Conservation (phyloP, 257 asterid genomes). For the Striga asiatica region DNA sequence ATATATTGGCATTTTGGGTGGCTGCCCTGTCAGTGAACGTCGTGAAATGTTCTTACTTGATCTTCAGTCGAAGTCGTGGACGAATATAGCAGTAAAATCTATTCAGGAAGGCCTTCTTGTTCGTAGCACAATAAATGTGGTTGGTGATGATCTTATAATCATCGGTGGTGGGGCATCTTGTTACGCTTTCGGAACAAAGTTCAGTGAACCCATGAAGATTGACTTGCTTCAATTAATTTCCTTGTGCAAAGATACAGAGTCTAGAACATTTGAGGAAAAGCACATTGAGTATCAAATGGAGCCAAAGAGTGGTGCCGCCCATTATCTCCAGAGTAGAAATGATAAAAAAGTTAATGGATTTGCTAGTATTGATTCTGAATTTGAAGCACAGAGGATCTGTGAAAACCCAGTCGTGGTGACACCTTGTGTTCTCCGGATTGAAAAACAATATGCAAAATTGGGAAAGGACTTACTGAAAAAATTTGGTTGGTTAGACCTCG, state of each 20-base stretch:
- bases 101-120: slow-evolving; percentile 59
- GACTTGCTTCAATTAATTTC: slow-evolving; percentile 42
- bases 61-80: slow-evolving; percentile 56
- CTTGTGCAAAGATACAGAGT: slow-evolving; percentile 16
- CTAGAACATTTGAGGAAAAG: slow-evolving; percentile 16
- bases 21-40: slow-evolving; percentile 73
- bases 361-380: slow-evolving; percentile 20
- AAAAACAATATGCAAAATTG: slow-evolving; percentile 57
- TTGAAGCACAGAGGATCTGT: slow-evolving; percentile 23
- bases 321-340: slow-evolving; percentile 10
- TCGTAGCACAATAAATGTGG: slow-evolving; percentile 61
- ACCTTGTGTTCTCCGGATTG: slow-evolving; percentile 50
- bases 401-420: slow-evolving; percentile 19
- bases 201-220: slow-evolving; percentile 68
- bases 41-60: slow-evolving; percentile 50
- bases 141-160: slow-evolving; percentile 54
- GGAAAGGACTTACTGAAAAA: slow-evolving; percentile 76
- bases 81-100: slow-evolving; percentile 37
- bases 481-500: slow-evolving; percentile 83
- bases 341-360: slow-evolving; percentile 23
- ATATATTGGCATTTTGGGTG: slow-evolving; percentile 71
- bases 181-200: slow-evolving; percentile 95
- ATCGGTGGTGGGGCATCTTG: slow-evolving; percentile 97
- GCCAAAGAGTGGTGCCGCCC: slow-evolving; percentile 14
- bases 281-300: slow-evolving; percentile 12